Evolutionary conservation across 768 basidiomycete genomes (phyloP).

Genomic region (Trametes elegans): DNA sequence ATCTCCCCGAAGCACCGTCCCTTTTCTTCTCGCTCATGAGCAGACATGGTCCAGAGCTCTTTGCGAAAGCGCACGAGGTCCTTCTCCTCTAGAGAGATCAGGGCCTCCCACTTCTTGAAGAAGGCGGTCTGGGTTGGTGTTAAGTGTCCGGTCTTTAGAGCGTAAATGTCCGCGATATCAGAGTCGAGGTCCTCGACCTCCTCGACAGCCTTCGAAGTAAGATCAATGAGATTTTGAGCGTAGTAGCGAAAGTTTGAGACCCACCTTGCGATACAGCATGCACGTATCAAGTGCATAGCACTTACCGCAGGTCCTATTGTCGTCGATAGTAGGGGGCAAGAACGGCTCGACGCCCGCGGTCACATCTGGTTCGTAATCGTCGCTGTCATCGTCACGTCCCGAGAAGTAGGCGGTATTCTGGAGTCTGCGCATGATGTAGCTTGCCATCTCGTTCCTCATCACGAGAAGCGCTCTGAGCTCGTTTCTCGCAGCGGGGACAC

Average conservation of each 20-base stretch:
- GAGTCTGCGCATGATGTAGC: conserved; percentile 62
- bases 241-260: background rate
- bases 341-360: conserved; percentile 47
- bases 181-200: conserved; percentile 50
- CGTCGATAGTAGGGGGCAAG: conserved; percentile 86
- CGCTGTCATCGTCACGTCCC: background rate
- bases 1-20: conserved; percentile 87
- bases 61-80: conserved; percentile 82
- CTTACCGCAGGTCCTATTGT: conserved; percentile 69
- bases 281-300: conserved; percentile 87
- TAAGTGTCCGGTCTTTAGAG: conserved; percentile 78
- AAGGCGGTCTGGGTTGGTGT: conserved; percentile 65
- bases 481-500: conserved; percentile 75
- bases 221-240: conserved; percentile 5
- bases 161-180: conserved; percentile 66
- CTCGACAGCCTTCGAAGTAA: conserved; percentile 63
- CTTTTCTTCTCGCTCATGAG: conserved; percentile 69
- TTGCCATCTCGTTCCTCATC: conserved; percentile 81
- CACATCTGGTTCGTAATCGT: background rate
- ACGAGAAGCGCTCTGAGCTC: conserved; percentile 84
- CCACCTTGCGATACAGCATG: conserved; percentile 89
- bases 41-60: conserved; percentile 92
- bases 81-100: conserved; percentile 84
- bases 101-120: conserved; percentile 87
- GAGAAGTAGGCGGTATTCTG: background rate